Evolutionary conservation across 2,329 filamentous ascomycete genomes (phyloP), one percentile per base, ranked within the genome.

Genomic region (Colletotrichum magnum): DNA sequence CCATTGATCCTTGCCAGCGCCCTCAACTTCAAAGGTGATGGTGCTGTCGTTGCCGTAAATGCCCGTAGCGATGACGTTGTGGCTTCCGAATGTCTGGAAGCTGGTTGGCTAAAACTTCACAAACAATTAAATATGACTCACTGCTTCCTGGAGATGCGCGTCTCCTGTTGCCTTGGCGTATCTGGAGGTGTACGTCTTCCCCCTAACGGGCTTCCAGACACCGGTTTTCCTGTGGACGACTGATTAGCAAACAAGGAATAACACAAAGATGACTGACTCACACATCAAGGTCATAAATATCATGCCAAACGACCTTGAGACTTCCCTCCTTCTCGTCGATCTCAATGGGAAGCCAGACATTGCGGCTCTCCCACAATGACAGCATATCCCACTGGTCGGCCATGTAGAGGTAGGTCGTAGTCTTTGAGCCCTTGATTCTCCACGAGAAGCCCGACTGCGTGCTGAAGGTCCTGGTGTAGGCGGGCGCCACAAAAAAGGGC

Each of bases 31-130:
- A 70, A 88, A 87, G 0, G 82, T 85, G 6, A 84, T 79, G 0
- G 83, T 88, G 74, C 84, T 87, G 53, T 85, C 83, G 68, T 87
- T 88, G 4, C 85, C 85, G 54, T 83, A 82, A 57, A 88, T 87
- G 4, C 84, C 84, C 0, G 86, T 87, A 1, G 83, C 76, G 57
- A 88, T 87, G 5, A 80, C 73, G 2, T 81, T 79, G 52, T 82
- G 76, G 53, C 78, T 83, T 7, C 78, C 85, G 65, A 88, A 88
- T 39, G 77, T 84, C 28, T 32, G 7, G 5, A 32, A 32, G 2
- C 9, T 9, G 6, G 28, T 32, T 9, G 9, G 28, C 5, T 32
- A 32, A 6, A 32, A 6, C 5, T 32, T 9, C 28, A 32, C 0
- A 32, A 32, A 32, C 6, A 7, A 6, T 6, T 2, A 6, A 32